phyloP scores from a whole-genome alignment of 2,329 filamentous ascomycete species.

The Fusarium devonianum region DNA sequence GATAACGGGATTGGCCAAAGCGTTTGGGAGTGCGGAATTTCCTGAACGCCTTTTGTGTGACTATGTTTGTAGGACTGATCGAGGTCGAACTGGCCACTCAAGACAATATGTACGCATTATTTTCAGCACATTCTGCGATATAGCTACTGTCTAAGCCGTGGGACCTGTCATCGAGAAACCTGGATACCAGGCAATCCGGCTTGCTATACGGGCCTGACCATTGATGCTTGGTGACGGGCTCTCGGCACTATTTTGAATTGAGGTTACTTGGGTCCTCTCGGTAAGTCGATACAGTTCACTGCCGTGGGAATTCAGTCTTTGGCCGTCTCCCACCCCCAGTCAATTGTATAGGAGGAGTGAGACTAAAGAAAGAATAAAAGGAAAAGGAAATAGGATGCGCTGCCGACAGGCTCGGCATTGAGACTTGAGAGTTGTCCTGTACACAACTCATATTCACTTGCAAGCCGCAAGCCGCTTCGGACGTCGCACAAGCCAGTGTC shows the following conservation, averaged over 20 bases:
- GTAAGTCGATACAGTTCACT: slow-evolving; percentile 4
- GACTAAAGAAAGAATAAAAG: background rate
- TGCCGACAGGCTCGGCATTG: slow-evolving; percentile 13
- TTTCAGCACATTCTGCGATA: no score
- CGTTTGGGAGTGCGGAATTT: background rate
- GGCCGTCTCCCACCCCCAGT: background rate
- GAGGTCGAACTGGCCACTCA: no score
- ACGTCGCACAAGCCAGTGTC: slow-evolving; percentile 1
- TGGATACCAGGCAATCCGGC: no score
- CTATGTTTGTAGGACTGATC: no score
- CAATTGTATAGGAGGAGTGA: background rate
- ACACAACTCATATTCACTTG: background rate
- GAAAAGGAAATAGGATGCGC: slow-evolving; percentile 3
- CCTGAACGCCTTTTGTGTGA: no score
- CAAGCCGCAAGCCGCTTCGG: slow-evolving; percentile 22
- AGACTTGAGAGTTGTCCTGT: background rate
- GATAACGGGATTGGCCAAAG: background rate
- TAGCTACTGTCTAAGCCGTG: no score
- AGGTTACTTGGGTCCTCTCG: background rate
- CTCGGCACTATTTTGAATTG: background rate
- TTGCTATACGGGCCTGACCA: no score
- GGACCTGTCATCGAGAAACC: no score
- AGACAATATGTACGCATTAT: no score
- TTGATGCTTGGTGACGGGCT: background rate
- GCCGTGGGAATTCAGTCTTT: no score